Evolutionary conservation across 352 stramenopile genomes (phyloP), one percentile per base, ranked within the genome.

Genomic region (Pythium oligandrum): DNA sequence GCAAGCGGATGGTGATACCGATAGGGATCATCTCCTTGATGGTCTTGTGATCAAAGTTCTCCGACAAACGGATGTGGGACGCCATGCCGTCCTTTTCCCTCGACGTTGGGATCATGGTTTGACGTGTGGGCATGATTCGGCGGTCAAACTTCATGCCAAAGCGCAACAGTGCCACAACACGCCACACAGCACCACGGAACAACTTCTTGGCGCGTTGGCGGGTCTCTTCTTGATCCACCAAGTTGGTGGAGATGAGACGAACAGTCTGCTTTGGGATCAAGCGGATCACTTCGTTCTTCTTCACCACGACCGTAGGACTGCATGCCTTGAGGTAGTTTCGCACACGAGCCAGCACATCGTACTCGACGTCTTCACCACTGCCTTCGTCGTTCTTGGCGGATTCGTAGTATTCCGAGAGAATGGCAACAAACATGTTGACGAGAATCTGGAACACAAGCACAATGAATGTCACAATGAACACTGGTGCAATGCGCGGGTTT

Each of bases 391-490:
- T 86, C 64, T 91, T 93, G 1, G 82, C 83, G 4, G 71, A 78
- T 61, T 91, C 78, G 63, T 95, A 93, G 51, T 93, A 95, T 55
- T 95, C 83, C 1, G 79, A 93, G 2, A 95, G 63, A 75, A 95
- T 93, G 1, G 85, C 85, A 45, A 95, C 81, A 68, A 95, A 95
- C 85, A 95, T 95, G 55, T 95, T 95, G 11, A 95, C 85, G 35
- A 92, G 54, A 44, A 95, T 90, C 57, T 93, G 83, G 60, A 91
- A 90, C 12, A 93, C 79, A 36, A 93, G 63, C 45, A 95, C 80
- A 42, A 95, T 78, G 53, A 95, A 95, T 12, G 79, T 93, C 34
- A 75, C 78, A 38, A 95, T 88, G 40, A 95, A 95, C 9, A 93
- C 58, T 2, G 81, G 81, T 3, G 85, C 85, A 35, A 95, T 59